Conservation (phyloP, 1,284 basidiomycete species). For the Marasmius sp. region DNA sequence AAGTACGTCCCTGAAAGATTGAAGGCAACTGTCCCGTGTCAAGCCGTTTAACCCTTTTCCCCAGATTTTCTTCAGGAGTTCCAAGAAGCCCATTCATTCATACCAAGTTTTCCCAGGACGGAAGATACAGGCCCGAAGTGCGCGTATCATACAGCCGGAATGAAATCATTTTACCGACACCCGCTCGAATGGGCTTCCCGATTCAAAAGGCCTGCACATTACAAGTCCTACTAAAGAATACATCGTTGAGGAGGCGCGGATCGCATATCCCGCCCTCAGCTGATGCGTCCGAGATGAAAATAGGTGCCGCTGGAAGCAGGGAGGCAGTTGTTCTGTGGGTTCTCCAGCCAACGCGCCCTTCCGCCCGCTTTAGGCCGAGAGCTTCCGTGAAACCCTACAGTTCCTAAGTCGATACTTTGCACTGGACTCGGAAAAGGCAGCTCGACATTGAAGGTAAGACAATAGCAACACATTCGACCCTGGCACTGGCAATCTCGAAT, state of each 20-base stretch:
- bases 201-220: too few relatives aligned
- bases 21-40: too few relatives aligned
- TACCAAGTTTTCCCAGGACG: neutral
- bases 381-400: neutral
- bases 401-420: neutral
- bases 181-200: too few relatives aligned
- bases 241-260: too few relatives aligned
- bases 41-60: neutral
- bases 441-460: neutral
- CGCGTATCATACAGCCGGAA: neutral
- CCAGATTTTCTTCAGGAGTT: neutral
- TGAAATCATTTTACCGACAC: neutral
- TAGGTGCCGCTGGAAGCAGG: too few relatives aligned
- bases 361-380: neutral
- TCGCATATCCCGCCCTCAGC: too few relatives aligned
- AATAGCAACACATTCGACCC: neutral
- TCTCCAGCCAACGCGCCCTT: neutral
- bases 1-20: neutral
- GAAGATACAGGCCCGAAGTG: neutral
- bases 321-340: neutral
- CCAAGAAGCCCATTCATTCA: neutral
- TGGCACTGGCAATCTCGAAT: neutral
- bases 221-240: too few relatives aligned
- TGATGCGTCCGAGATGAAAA: too few relatives aligned
- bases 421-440: neutral